Base-by-base conservation (phyloP, 1,139 yeast species). In the Blastobotrys capitulatus region DNA sequence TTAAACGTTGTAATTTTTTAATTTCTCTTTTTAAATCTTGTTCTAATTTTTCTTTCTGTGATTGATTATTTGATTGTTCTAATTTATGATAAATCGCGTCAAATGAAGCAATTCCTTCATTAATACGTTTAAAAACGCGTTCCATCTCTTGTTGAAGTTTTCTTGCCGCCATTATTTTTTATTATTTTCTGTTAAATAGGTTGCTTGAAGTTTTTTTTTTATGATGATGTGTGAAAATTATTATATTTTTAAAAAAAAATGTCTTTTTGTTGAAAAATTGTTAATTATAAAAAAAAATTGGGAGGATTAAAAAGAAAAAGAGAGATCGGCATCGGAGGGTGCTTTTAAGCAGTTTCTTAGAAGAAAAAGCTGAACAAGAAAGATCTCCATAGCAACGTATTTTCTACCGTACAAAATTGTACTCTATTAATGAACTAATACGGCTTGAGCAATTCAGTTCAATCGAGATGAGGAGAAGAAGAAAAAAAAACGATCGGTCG, bases 1-100 rank as follows among this genome's bases (percentile, higher is more conserved):
- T 79, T 63, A 86, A 82, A 63, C 96, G 80, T 67, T 94, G 99
- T 49, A 94, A 76, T 69, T 89, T 90, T 69, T 94, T 94, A 68
- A 94, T 92, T 67, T 94, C 98, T 61, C 95, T 86, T 74, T 94
- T 94, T 66, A 94, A 73, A 64, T 92, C 98, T 59, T 83, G 80
- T 68, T 94, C 98, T 54, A 92, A 77, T 69, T 92, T 92, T 65
- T 94, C 98, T 71, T 92, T 86, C 66, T 90, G 97, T 10, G 96
- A 83, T 56, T 81, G 85, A 59, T 86, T 84, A 56, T 90, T 92
- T 39, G 95, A 80, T 50, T 78, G 76, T 66, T 83, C 84, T 44
- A 92, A 79, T 70, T 92, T 92, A 40, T 88, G 96, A 64, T 90
- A 87, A 42, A 87, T 83, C 49, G 79, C 83, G 65, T 92, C 97